Conservation (phyloP, 2,329 filamentous ascomycete species). For the Colletotrichum gloeosporioides region DNA sequence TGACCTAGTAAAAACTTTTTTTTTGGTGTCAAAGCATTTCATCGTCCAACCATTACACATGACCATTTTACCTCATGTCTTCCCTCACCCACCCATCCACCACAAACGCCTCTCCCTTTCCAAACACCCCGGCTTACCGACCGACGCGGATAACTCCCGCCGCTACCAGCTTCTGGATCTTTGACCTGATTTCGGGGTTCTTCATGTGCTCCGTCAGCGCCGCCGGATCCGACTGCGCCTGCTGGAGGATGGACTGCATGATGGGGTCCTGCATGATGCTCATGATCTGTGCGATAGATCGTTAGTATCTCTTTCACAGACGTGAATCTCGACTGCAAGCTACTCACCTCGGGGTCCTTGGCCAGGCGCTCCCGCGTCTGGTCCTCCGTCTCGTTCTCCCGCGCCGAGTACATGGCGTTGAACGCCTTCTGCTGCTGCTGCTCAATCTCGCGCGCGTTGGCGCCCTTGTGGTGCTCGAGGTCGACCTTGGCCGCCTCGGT, state of each 20-base stretch:
- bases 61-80: slow-evolving; percentile 2
- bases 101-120: not conserved
- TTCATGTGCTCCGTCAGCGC: slow-evolving; percentile 97
- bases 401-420: slow-evolving; percentile 85
- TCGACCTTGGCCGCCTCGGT: slow-evolving; percentile 82
- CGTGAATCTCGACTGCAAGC: slow-evolving; percentile 31
- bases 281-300: slow-evolving; percentile 68
- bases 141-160: slow-evolving; percentile 90
- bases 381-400: slow-evolving; percentile 94
- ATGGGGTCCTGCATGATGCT: slow-evolving; percentile 91
- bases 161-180: slow-evolving; percentile 94
- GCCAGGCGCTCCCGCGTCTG: slow-evolving; percentile 91
- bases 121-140: slow-evolving; percentile 30
- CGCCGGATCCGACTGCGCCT: slow-evolving; percentile 91
- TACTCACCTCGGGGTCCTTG: slow-evolving; percentile 85
- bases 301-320: not conserved
- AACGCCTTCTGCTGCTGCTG: slow-evolving; percentile 93
- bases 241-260: slow-evolving; percentile 97
- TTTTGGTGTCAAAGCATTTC: slow-evolving; percentile 6
- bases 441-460: slow-evolving; percentile 90
- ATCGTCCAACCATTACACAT: slow-evolving; percentile 23
- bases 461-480: slow-evolving; percentile 68
- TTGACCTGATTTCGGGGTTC: slow-evolving; percentile 82
- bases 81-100: not conserved
- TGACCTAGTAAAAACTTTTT: slow-evolving; percentile 15